Conservation (phyloP, 1,139 yeast species). For the Meyerozyma elateridarum region DNA sequence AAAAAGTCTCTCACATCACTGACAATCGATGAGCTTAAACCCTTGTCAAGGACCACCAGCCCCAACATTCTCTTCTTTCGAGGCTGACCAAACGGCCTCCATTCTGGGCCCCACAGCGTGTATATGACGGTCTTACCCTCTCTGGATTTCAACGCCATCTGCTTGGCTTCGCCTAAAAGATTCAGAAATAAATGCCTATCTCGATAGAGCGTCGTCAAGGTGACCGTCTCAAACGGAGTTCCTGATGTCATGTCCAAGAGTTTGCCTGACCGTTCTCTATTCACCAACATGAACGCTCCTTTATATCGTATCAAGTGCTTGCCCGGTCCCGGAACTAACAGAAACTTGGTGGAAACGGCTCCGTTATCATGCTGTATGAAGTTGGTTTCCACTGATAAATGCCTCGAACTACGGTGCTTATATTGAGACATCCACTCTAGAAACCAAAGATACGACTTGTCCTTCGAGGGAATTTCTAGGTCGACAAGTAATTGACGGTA, state of each 20-base stretch:
- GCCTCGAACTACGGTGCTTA: constrained; percentile 70
- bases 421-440: constrained; percentile 93
- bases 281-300: constrained; percentile 85
- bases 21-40: constrained; percentile 60
- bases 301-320: constrained; percentile 80
- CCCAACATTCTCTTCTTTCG: constrained; percentile 79
- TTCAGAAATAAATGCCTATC: constrained; percentile 70
- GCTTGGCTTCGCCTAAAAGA: constrained; percentile 80
- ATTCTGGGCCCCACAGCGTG: constrained; percentile 97
- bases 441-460: constrained; percentile 92
- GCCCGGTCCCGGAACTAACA: constrained; percentile 98
- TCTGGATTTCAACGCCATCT: constrained; percentile 71
- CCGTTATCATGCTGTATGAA: constrained; percentile 92
- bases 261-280: constrained; percentile 85
- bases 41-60: constrained; percentile 79
- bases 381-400: constrained; percentile 84
- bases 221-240: constrained; percentile 92
- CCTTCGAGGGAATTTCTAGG: constrained; percentile 88
- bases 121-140: constrained; percentile 93
- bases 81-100: constrained; percentile 98
- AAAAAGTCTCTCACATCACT: constrained; percentile 78
- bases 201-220: constrained; percentile 80
- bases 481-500: constrained; percentile 87
- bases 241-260: constrained; percentile 88
- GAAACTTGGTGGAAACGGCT: constrained; percentile 78